Percentiles rank a stretch among this genome's conserved stretches.
phyloP scores from a whole-genome alignment of 495 filamentous ascomycete species.

The Podospora conica region DNA sequence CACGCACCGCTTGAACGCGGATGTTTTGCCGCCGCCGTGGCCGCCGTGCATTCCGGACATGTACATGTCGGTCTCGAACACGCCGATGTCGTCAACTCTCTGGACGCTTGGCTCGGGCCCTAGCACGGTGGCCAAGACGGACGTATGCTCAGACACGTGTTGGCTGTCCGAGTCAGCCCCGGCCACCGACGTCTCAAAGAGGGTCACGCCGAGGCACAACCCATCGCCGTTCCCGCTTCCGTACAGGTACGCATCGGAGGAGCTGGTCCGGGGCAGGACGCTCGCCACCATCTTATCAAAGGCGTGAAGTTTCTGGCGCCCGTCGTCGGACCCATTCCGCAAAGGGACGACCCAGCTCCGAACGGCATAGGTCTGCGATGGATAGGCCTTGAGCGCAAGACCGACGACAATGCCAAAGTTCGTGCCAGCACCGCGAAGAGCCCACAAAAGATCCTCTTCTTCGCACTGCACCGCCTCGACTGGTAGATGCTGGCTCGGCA shows the following conservation, averaged over 20 bases:
- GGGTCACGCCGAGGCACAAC: slow-evolving; percentile 50
- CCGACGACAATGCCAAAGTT: slow-evolving; percentile 60
- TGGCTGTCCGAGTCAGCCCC: slow-evolving; percentile 14
- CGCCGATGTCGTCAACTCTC: slow-evolving; percentile 41
- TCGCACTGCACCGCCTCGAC: slow-evolving; percentile 39
- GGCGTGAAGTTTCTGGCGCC: slow-evolving; percentile 31
- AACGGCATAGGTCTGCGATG: slow-evolving; percentile 38
- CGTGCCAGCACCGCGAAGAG: slow-evolving; percentile 54
- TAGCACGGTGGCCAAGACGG: slow-evolving; percentile 25
- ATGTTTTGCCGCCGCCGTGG: slow-evolving; percentile 53
- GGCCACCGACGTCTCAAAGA: slow-evolving; percentile 40
- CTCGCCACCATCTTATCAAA: slow-evolving; percentile 42
- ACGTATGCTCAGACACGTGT: slow-evolving; percentile 14
- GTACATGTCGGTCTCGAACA: slow-evolving; percentile 59
- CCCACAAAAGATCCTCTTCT: slow-evolving; percentile 54
- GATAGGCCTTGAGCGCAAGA: slow-evolving; percentile 48
- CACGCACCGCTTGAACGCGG: slow-evolving; percentile 59
- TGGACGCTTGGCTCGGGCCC: slow-evolving; percentile 34
- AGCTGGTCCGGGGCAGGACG: slow-evolving; percentile 40
- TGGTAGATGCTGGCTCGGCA: slow-evolving; percentile 46
- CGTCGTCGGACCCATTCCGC: slow-evolving; percentile 36
- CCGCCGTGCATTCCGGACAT: slow-evolving; percentile 56
- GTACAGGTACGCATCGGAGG: slow-evolving; percentile 55
- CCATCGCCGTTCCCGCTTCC: slow-evolving; percentile 41
- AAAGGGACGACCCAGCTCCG: slow-evolving; percentile 49